Percentiles rank a stretch among this genome's conserved stretches.
Conservation (phyloP, 2,329 filamentous ascomycete genomes). For the Penicillium griseofulvum region DNA sequence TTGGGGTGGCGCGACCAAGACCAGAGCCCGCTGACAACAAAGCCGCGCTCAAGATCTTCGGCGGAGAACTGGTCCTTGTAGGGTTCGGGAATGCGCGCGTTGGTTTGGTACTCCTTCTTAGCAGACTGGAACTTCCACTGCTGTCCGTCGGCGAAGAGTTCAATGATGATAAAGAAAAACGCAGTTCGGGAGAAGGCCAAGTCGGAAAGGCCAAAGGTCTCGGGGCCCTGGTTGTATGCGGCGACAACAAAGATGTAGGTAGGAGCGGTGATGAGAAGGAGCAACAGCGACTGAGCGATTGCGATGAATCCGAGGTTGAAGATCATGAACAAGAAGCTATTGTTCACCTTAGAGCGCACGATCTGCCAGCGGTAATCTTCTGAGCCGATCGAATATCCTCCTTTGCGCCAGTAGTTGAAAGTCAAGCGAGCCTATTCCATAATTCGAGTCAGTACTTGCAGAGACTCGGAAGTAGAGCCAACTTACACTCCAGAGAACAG, state of each 20-base stretch:
- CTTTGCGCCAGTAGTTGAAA: slow-evolving; percentile 95
- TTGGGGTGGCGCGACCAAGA: slow-evolving; percentile 89
- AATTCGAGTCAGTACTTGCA: neutral
- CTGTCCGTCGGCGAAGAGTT: slow-evolving; percentile 85
- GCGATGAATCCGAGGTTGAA: slow-evolving; percentile 92
- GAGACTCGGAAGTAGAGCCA: neutral
- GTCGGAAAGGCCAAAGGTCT: slow-evolving; percentile 60
- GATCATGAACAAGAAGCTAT: slow-evolving; percentile 77
- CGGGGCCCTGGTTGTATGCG: slow-evolving; percentile 58
- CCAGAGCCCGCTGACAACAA: slow-evolving; percentile 81
- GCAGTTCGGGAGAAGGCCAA: slow-evolving; percentile 55
- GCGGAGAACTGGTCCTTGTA: slow-evolving; percentile 56
- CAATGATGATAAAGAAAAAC: slow-evolving; percentile 58
- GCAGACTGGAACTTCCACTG: slow-evolving; percentile 88
- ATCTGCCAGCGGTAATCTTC: slow-evolving; percentile 95
- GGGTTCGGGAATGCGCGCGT: slow-evolving; percentile 64
- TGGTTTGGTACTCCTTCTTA: slow-evolving; percentile 71
- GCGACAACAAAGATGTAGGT: slow-evolving; percentile 79
- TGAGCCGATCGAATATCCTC: slow-evolving; percentile 81
- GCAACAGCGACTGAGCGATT: slow-evolving; percentile 74
- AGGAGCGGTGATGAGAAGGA: slow-evolving; percentile 75
- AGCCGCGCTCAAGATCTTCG: slow-evolving; percentile 83
- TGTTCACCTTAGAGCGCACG: slow-evolving; percentile 63
- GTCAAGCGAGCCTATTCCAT: slow-evolving; percentile 69
- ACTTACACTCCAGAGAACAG: slow-evolving; percentile 75